These are phyloP conservation scores for Entamoeba histolytica DNA, from an alignment of 208 protist species.

Conservation along the genomic window DNA sequence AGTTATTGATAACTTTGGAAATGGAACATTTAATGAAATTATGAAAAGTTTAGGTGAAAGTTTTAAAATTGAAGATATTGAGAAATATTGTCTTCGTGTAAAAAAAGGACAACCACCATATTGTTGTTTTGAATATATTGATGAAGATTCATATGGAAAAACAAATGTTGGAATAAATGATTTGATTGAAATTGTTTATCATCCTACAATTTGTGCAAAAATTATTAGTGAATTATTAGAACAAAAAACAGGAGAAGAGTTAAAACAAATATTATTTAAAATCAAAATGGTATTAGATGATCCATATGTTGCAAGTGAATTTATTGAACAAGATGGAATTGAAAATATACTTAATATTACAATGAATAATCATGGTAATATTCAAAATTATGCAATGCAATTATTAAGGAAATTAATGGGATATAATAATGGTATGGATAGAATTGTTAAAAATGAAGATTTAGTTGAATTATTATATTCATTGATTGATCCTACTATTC, in stretches of 20 bases:
- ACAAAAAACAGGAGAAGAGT: not conserved
- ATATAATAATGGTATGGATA: not conserved
- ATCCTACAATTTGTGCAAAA: not conserved
- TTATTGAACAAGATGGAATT: not conserved
- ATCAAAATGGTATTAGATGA: not conserved
- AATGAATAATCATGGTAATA: not conserved
- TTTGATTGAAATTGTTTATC: not conserved
- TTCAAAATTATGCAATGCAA: not conserved
- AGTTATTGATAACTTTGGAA: not conserved
- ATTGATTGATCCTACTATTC: not conserved
- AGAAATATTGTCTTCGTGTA: not conserved
- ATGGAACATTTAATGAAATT: not conserved
- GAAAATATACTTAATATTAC: not conserved
- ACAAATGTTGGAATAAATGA: not conserved
- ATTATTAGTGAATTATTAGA: not conserved
- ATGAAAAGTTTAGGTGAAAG: not conserved
- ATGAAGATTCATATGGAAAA: not conserved
- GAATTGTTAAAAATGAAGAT: not conserved
- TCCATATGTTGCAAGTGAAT: not conserved
- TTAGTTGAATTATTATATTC: not conserved
- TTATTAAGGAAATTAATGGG: not conserved
- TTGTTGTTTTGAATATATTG: not conserved
- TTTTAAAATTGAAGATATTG: not conserved
- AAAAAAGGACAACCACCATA: not conserved
- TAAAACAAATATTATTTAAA: not conserved